Evolutionary conservation across 73 alveolate genomes (phyloP), one percentile per base, ranked within the genome.

Genomic region (Breviolum minutum): DNA sequence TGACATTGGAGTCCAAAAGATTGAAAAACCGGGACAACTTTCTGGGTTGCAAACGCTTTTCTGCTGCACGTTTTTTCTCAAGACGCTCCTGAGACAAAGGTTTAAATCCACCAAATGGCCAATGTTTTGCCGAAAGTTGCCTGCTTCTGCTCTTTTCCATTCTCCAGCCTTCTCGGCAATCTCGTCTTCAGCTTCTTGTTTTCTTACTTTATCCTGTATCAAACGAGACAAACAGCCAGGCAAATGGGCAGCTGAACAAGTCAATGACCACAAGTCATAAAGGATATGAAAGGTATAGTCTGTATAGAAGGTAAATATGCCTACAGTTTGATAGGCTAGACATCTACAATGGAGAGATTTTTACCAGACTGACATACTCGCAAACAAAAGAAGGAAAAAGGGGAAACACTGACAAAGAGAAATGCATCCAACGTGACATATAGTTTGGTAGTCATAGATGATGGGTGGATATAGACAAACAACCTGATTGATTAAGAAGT

Each of bases 171-270:
- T 90, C 73, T 90, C 96, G 9, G 71, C 96, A n/a, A 63, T 63
- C 87, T 90, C 96, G n/a, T 90, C 96, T 63, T 69, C 77, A 60
- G 86, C 96, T 61, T 90, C 96, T 61, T 29, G 83, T 62, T n/a
- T 16, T 62, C 96, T 87, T 3, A 90, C 87, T 77, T 90, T 90
- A 62, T 77, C 96, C 96, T 90, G 87, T 40, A 40, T 40, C 54
- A 40, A 40, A 40, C 54, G 54, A 40, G 3, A 40, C 54, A 40
- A 40, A 40, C 3, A 40, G 54, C 54, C 54, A 40, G 54, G 54
- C 54, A 3, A 3, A 40, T 40, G 54, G 54, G 54, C 3, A 40
- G 54, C 54, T 40, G 54, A 3, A 40, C 54, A 40, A 40, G 5
- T 40, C 3, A 40, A 40, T 40, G 54, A 40, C 54, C 54, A 40